phyloP scores from a whole-genome alignment of 805 yeast species.

The Yarrowia sp. region DNA sequence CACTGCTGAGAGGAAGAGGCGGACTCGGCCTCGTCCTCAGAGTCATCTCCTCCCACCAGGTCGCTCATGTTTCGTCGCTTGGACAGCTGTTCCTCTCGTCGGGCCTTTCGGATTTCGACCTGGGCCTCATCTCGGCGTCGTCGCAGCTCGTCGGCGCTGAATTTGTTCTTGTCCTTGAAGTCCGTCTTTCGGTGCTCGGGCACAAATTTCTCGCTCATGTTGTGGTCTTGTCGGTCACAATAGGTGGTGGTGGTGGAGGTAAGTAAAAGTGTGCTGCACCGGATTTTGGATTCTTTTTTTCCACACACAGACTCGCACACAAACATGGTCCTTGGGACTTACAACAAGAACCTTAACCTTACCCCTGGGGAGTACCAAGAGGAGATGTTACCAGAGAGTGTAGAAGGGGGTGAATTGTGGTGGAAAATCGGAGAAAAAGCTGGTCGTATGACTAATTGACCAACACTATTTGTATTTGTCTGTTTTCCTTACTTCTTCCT shows the following conservation, averaged over 20 bases:
- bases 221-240: constrained; percentile 12
- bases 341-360: constrained; percentile 26
- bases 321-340: constrained; percentile 35
- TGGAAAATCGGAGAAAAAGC: too few relatives aligned
- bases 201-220: constrained; percentile 58
- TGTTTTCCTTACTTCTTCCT: too few relatives aligned
- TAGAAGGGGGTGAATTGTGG: too few relatives aligned
- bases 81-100: constrained; percentile 91
- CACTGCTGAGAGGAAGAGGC: constrained; percentile 60
- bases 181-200: constrained; percentile 98
- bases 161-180: constrained; percentile 92
- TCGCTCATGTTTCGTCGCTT: constrained; percentile 83
- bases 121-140: constrained; percentile 98
- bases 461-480: too few relatives aligned
- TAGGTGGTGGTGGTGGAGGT: constrained; percentile 25
- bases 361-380: constrained; percentile 17
- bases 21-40: constrained; percentile 58
- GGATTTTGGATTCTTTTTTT: constrained; percentile 30
- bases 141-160: constrained; percentile 93
- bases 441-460: too few relatives aligned
- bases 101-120: constrained; percentile 93
- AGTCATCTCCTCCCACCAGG: constrained; percentile 50
- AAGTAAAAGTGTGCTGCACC: constrained; percentile 22
- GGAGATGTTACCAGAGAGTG: too few relatives aligned
- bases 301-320: constrained; percentile 26